Base-by-base conservation (phyloP, 805 yeast genomes). In the Teunomyces kruisii region DNA sequence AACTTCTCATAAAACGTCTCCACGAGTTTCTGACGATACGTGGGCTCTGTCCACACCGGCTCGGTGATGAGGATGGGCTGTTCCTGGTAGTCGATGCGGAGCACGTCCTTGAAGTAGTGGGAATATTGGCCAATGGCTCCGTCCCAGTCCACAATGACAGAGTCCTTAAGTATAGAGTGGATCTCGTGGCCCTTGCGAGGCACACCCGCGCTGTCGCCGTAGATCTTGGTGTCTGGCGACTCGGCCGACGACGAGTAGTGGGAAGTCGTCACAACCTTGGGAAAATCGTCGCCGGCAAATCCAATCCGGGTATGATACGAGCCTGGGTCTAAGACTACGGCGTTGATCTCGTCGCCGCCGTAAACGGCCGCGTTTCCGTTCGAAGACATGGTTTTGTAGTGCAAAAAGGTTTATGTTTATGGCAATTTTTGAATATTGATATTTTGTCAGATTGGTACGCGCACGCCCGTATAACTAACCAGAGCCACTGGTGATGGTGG, bases 261-360 rank as follows among this genome's bases (percentile, higher is more conserved):
- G 0, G 96, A 86, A 2, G 97, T 94, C 9, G 84, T 63, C 17
- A 86, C 79, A 3, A 83, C 69, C 51, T 84, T 79, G 9, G 99
- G 99, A 43, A 80, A 76, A 60, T 91, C 97, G 46, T 89, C 92
- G 9, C 98, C 98, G 3, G 97, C 91, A 64, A 80, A 90, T 1
- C 99, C 99, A 14, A 85, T 81, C 43, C 92, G 81, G 6, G 97
- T 89, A 48, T 81, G 70, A 49, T 75, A 81, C 9, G 96, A 84
- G 29, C 98, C 98, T 1, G 96, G 91, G 59, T 94, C 98, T 19
- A 92, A 73, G 28, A 92, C 96, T 2, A 94, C 76, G 22, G 98
- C 96, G 51, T 89, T 82, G 51, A 94, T 84, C 63, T 92, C 99
- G 67, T 92, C 94, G 32, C 65, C 65, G 30, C 76, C 77, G 46